Evolutionary conservation across 805 yeast species (phyloP).

Genomic region (Yarrowia keelungensis): DNA sequence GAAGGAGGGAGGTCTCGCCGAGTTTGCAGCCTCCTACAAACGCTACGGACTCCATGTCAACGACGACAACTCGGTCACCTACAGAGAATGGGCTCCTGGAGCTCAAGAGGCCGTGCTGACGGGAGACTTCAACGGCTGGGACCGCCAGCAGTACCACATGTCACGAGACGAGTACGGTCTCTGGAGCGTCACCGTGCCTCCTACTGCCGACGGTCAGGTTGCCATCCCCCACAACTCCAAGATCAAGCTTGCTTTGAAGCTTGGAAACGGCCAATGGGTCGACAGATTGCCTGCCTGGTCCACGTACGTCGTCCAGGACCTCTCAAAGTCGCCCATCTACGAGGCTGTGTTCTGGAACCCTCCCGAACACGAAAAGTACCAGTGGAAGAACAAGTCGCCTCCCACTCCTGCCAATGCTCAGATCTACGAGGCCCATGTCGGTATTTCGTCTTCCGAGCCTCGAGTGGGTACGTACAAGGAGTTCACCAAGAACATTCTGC

Average conservation of each 20-base stretch:
- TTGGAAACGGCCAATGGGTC: conserved; percentile 66
- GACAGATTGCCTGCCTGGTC: conserved; percentile 93
- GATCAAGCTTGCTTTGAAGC: conserved; percentile 66
- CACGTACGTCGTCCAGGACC: conserved; percentile 73
- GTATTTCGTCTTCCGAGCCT: conserved; percentile 91
- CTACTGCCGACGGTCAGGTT: conserved; percentile 58
- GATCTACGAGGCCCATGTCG: conserved; percentile 92
- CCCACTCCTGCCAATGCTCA: conserved; percentile 59
- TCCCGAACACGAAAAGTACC: conserved; percentile 55
- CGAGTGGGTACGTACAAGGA: conserved; percentile 83
- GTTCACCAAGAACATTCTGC: conserved; percentile 79
- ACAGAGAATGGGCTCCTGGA: conserved; percentile 90
- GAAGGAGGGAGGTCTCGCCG: conserved; percentile 67
- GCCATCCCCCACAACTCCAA: conserved; percentile 84
- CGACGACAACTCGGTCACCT: conserved; percentile 60
- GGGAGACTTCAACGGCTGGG: conserved; percentile 94
- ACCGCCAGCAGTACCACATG: conserved; percentile 62
- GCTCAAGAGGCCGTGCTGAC: conserved; percentile 77
- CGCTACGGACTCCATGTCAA: conserved; percentile 78
- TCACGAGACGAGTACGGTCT: conserved; percentile 68
- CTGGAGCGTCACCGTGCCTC: conserved; percentile 67
- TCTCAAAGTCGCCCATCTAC: conserved; percentile 58
- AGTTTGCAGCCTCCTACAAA: conserved; percentile 79
- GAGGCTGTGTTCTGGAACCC: conserved; percentile 98
- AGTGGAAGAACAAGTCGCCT: conserved; percentile 73